Percentiles rank a stretch among this genome's conserved stretches.
These are phyloP conservation scores for Apostasia shenzhenica DNA, from an alignment of 106 monocot species.

Conservation along the genomic window DNA sequence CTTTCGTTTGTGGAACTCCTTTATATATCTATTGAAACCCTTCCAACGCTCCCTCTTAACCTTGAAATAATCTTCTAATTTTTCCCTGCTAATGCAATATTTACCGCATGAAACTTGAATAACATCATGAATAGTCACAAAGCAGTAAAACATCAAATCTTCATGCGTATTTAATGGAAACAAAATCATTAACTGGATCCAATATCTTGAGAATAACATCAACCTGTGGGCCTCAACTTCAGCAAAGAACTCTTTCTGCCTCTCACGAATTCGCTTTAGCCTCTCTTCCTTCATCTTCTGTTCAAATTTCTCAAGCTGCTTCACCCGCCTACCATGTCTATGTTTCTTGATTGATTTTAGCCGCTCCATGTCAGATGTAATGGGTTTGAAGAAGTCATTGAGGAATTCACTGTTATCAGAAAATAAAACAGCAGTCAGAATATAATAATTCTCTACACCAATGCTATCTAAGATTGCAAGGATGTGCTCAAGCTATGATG, in stretches of 20 bases:
- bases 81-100: conserved; percentile 57
- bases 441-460: not conserved
- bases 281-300: conserved; percentile 99
- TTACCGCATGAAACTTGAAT: not conserved
- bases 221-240: conserved; percentile 89
- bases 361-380: conserved; percentile 69
- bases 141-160: not conserved
- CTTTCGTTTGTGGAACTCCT: conserved; percentile 95
- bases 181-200: not conserved
- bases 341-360: conserved; percentile 86
- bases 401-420: conserved; percentile 74
- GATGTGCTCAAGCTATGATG: not conserved
- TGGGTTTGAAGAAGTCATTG: conserved; percentile 89
- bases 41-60: conserved; percentile 77
- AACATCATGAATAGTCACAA: not conserved
- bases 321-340: conserved; percentile 85
- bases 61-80: conserved; percentile 87
- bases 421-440: not conserved
- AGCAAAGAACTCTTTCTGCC: conserved; percentile 97
- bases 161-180: not conserved
- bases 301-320: conserved; percentile 93
- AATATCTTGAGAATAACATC: conserved; percentile 4
- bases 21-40: conserved; percentile 76
- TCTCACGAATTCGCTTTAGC: conserved; percentile 80
- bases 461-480: not conserved